Base-by-base conservation (phyloP, 2,329 filamentous ascomycete genomes). In the Microdochium nivale region DNA sequence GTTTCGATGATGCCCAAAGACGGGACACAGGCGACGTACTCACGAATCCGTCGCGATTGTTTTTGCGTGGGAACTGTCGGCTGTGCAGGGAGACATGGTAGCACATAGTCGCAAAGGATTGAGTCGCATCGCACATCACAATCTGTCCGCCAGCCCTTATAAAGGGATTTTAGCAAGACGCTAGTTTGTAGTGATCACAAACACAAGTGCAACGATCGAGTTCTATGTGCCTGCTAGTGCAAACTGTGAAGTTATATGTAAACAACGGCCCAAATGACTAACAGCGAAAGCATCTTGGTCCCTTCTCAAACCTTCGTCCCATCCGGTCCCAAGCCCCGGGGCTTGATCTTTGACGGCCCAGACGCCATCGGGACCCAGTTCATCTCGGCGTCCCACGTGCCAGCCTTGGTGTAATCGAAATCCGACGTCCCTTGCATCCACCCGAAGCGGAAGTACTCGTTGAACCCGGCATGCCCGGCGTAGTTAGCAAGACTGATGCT, bases 371-470 rank as follows among this genome's bases (percentile, higher is more conserved):
- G 65, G 44, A 71, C 70, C 88, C 88, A 92, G 32, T 75, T 71
- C 1, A 84, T 80, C 50, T 84, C 76, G 1, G 62, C 67, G 24
- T 75, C 75, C 88, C 88, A 92, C 11, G 74, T 77, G 1, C 87
- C 88, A 0, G 88, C 88, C 67, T 83, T 86, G 14, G 86, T 89
- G 61, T 88, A 92, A 63, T 92, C 88, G 24, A 76, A 83, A 37
- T 75, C 76, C 3, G 65, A 65, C 52, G 79, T 82, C 1, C 87
- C 87, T 49, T 78, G 74, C 75, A 91, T 79, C 61, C 82, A 90
- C 1, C 76, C 87, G 66, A 92, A 92, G 7, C 88, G 72, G 62
- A 92, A 91, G 61, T 90, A 92, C 66, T 90, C 86, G 37, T 83
- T 80, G 40, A 23, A 44, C 16, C 40, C 40, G 14, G 9, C 10